Evolutionary conservation across 2,329 filamentous ascomycete species (phyloP), one percentile per base, ranked within the genome.

Genomic region (Rosellinia necatrix): DNA sequence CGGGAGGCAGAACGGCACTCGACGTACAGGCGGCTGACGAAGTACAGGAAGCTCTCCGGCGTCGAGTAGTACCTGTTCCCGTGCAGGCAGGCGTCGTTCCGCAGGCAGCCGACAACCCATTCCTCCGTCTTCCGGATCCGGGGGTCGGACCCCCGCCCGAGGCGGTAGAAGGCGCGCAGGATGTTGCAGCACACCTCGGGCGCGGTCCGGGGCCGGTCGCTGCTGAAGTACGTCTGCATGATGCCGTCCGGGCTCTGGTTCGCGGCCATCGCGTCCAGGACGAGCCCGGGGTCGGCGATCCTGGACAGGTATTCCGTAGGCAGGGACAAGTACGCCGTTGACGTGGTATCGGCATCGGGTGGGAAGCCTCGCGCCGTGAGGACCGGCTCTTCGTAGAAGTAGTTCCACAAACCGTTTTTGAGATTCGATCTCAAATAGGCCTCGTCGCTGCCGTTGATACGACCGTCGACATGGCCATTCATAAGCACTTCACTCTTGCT

Each of bases 141-240:
- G 2, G 61, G 59, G 24, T 62, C 57, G 27, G 46, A 25, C 13
- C 41, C 50, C n/a, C 43, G 41, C 9, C 59, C 63, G 34, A 63
- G 63, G 38, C 53, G 56, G 30, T 47, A n/a, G 43, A 47, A 47
- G 12, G 8, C 21, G 12, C 60, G 47, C 6, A 64, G 52, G 25
- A 67, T 62, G 35, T 67, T 67, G 51, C 61, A 61, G 46, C 64
- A 64, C 12, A 65, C 64, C 13, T 64, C 58, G 13, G 61, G 63
- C 10, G 37, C 50, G 8, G 49, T 61, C 6, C 64, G 52, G 4
- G 60, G 60, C 21, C 62, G 44, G 7, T 55, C 50, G 2, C 27
- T 25, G 4, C 9, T 15, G 10, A 47, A 47, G 30, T 47, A 47
- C 12, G 58, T 63, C 43, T 64, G 56, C 56, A 61, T 57, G 27